Evolutionary conservation across 108 stramenopile species (phyloP), one percentile per base, ranked within the genome.

Genomic region (Cyclotella distinguenda): DNA sequence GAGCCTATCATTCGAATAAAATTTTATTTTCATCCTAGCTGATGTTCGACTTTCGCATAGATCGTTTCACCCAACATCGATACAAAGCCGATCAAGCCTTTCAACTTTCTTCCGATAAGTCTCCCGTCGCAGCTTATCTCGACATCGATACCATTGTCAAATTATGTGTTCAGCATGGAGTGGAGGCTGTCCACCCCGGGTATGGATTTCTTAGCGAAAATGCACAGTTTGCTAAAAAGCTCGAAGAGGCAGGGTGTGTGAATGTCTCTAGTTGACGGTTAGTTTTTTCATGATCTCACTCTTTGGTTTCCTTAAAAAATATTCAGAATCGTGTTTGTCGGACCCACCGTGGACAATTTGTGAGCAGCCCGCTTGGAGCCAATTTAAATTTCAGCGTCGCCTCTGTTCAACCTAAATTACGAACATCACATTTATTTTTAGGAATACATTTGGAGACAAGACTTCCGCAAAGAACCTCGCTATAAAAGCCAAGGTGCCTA

Each of bases 1-100:
- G n/a, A 35, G 4, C 12, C 46, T 57, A 18, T 18, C 4, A 46
- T 46, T 30, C 35, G 13, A 1, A 9, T 0, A 4, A 28, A 1
- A 15, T 18, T 26, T 25, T 35, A 39, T 33, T 15, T 36, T 36
- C 6, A 28, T 12, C 3, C 3, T 40, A 12, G 18, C 33, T 15
- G 13, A 35, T n/a, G n/a, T 45, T 30, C 28, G 27, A 32, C 21
- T 19, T 38, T 23, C 18, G 4, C 1, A 16, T 54, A 86, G 90
- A 92, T 81, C 89, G 96, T 10, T 97, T 96, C 85, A 95, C 94
- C 21, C 95, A 96, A 70, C 97, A 98, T 82, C 82, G 96, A 11
- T 97, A 95, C 84, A 97, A 96, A 77, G 94, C 95, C 16, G 97
- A 98, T 53, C 92, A 96, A 35, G 77, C 74, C 11, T 75, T 74